A percentile compares a stretch with the other conserved stretches of the same genome.
Evolutionary conservation across 805 yeast species (phyloP).

Genomic region (Pichia pseudocactophila): DNA sequence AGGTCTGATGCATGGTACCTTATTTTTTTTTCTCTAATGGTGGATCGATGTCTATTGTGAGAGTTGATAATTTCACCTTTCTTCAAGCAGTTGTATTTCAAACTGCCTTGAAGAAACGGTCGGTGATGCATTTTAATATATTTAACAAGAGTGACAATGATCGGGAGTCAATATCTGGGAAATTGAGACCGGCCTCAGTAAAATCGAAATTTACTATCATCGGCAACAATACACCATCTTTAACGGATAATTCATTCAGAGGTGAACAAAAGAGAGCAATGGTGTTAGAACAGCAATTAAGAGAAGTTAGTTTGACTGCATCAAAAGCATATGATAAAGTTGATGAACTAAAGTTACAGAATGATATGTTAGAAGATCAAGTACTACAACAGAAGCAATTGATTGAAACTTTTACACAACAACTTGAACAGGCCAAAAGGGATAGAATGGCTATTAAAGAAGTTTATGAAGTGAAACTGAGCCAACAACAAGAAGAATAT

Average conservation of each 20-base stretch:
- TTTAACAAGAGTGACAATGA: conserved; percentile 1
- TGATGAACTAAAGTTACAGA: conserved; percentile 18
- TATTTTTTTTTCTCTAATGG: too few relatives aligned
- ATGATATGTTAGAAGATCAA: conserved; percentile 21
- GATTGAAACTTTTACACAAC: conserved; percentile 17
- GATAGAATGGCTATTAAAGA: conserved; percentile 3
- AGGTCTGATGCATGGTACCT: too few relatives aligned
- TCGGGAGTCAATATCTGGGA: not conserved
- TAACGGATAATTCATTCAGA: conserved; percentile 15
- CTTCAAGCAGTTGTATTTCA: too few relatives aligned
- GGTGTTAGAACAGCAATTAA: conserved; percentile 17
- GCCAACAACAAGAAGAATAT: not conserved
- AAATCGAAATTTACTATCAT: not conserved
- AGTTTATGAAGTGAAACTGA: conserved; percentile 8
- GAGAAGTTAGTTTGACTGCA: conserved; percentile 21
- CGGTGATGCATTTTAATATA: conserved; percentile 3
- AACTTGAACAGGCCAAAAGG: conserved; percentile 12
- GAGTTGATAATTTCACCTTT: too few relatives aligned
- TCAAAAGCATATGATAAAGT: conserved; percentile 21
- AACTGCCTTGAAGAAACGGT: too few relatives aligned
- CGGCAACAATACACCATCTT: conserved; percentile 14
- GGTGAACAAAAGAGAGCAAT: conserved; percentile 20
- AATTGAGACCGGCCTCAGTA: conserved; percentile 9
- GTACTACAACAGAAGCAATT: conserved; percentile 21
- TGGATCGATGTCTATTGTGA: too few relatives aligned